Evolutionary conservation across 2,329 filamentous ascomycete genomes (phyloP).

Genomic region (Nemania sp.): DNA sequence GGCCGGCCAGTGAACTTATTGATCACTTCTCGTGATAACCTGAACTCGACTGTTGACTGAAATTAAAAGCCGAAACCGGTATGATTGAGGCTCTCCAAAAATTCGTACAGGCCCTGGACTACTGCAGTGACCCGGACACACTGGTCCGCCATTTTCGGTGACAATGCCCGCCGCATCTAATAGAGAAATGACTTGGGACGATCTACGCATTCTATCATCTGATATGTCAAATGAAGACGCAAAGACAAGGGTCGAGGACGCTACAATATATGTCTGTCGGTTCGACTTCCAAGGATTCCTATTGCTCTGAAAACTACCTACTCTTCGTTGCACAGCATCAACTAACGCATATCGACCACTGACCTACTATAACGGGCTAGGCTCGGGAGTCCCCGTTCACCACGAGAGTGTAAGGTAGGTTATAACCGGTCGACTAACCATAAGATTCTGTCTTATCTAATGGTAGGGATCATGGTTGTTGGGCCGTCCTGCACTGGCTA

Average conservation of each 20-base stretch:
- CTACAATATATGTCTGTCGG: not conserved
- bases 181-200: not conserved
- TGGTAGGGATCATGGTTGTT: not conserved
- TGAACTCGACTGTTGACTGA: not conserved
- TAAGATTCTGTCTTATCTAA: not conserved
- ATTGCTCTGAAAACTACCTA: not conserved
- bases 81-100: not conserved
- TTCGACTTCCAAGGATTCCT: not conserved
- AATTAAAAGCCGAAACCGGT: not conserved
- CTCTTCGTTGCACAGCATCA: not conserved
- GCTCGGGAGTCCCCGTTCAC: slow-evolving; percentile 15
- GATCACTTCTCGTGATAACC: not conserved
- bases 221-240: not conserved
- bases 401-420: not conserved
- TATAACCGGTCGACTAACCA: not conserved
- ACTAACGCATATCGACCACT: not conserved
- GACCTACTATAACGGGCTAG: slow-evolving; percentile 23
- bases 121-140: too few relatives aligned
- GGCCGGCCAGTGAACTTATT: not conserved
- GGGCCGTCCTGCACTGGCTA: not conserved
- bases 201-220: not conserved
- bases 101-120: not conserved
- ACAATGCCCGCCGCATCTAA: not conserved
- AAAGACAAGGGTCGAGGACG: not conserved
- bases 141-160: too few relatives aligned